These are phyloP conservation scores for Phytophthora fragariae DNA, from an alignment of 352 stramenopile species.

Conservation along the genomic window DNA sequence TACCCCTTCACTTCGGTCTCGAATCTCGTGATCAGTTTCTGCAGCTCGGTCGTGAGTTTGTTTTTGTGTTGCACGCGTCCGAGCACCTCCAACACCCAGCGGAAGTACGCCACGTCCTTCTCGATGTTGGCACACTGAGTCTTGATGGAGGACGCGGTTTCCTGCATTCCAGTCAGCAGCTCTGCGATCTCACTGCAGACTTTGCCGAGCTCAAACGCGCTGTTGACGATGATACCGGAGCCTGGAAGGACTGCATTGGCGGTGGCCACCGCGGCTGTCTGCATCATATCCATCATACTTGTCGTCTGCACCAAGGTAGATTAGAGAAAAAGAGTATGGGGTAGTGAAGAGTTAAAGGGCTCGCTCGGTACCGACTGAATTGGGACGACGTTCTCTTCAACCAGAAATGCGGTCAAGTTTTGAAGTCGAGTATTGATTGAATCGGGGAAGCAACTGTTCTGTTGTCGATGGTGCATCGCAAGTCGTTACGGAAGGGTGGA, in stretches of 20 bases:
- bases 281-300: background rate
- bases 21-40: slow-evolving; percentile 1
- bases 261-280: background rate
- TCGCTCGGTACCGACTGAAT: too few species aligned
- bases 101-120: background rate
- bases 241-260: background rate
- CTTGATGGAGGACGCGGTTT: background rate
- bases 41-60: background rate
- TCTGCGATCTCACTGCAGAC: background rate
- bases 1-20: background rate
- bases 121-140: background rate
- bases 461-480: too few species aligned
- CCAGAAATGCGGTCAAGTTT: too few species aligned
- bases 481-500: too few species aligned
- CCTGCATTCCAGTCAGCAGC: background rate
- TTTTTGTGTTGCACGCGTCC: background rate
- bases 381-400: too few species aligned
- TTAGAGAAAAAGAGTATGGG: too few species aligned
- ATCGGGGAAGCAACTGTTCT: too few species aligned
- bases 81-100: background rate
- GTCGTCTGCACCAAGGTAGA: too few species aligned
- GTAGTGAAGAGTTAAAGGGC: too few species aligned
- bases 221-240: background rate
- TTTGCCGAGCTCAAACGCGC: background rate
- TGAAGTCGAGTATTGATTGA: too few species aligned